Evolutionary conservation across 805 yeast genomes (phyloP), one percentile per base, ranked within the genome.

Genomic region (Wickerhamomyces chaumierensis): DNA sequence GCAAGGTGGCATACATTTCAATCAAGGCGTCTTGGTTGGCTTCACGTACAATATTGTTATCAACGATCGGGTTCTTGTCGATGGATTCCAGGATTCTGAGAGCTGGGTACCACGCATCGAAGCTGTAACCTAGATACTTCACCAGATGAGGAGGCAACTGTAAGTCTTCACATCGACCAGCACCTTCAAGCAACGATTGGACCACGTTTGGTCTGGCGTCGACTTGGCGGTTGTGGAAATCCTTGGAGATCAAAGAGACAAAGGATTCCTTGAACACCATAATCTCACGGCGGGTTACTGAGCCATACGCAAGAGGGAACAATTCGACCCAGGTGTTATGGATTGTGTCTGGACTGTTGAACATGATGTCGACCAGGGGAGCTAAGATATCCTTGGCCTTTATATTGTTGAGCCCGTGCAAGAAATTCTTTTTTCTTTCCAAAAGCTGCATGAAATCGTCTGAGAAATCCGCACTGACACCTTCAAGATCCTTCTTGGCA

Each of bases 91-190:
- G 61, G n/a, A 86, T 72, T 39, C 81, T 75, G 33, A 94, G 75
- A 7, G 95, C 83, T 36, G 85, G 81, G 48, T 86, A 81, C 96
- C 97, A 90, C 1, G 94, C 81, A 55, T 85, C 79, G 57, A 81
- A 92, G 41, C 88, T 81, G 39, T 78, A 69, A 5, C 95, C 96
- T 27, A 92, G 63, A 48, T 86, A 87, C 55, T 88, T 92, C 28
- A 88, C 78, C 33, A 94, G 68, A 58, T 90, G 95, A 2, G 99
- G 97, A 3, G 99, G 98, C 16, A 94, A 61, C 45, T 83, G 94
- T 9, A 86, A 56, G 9, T 68, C 75, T 9, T 78, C 75, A 45
- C 94, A 78, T 43, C 68, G 63, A 2, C 88, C 77, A n/a, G 85
- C 71, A 31, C 94, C 96, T 47, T 81, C 94, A 33, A 94, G 61